phyloP scores from a whole-genome alignment of 257 asterid genomes.

The Rubia yunnanensis region DNA sequence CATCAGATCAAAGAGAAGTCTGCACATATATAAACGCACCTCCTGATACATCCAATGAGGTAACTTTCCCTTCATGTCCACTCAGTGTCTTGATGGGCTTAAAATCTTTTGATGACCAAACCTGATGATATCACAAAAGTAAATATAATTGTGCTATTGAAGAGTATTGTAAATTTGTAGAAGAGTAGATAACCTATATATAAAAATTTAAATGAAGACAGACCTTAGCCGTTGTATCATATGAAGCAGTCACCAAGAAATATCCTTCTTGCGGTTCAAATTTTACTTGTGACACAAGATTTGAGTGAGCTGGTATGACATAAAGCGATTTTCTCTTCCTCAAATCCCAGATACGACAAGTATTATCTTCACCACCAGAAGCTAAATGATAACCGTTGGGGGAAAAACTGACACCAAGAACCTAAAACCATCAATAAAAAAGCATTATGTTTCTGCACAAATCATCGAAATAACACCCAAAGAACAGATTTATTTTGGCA shows the following conservation, averaged over 20 bases:
- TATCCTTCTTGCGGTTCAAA: slow-evolving; percentile 90
- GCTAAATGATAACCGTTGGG: slow-evolving; percentile 95
- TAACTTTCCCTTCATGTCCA: slow-evolving; percentile 83
- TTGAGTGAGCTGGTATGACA: slow-evolving; percentile 85
- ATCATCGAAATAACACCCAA: not conserved
- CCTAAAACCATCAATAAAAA: slow-evolving; percentile 34
- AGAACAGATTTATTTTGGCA: too few relatives aligned
- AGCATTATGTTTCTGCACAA: not conserved
- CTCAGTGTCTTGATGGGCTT: slow-evolving; percentile 72
- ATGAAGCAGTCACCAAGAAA: slow-evolving; percentile 79
- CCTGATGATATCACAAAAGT: slow-evolving; percentile 25
- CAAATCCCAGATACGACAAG: slow-evolving; percentile 91
- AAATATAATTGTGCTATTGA: not conserved
- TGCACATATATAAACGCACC: slow-evolving; percentile 36
- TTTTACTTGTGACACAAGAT: slow-evolving; percentile 83
- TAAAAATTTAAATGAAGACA: not conserved
- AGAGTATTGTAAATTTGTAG: not conserved
- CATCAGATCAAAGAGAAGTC: not conserved
- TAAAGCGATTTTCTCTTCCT: slow-evolving; percentile 68
- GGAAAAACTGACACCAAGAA: slow-evolving; percentile 70
- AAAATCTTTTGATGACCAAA: slow-evolving; percentile 90
- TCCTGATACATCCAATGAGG: slow-evolving; percentile 61
- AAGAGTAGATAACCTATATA: not conserved
- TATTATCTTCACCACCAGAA: slow-evolving; percentile 93
- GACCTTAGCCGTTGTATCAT: slow-evolving; percentile 85